Evolutionary conservation across 2,329 filamentous ascomycete genomes (phyloP).

Genomic region (Cytospora chrysosperma): DNA sequence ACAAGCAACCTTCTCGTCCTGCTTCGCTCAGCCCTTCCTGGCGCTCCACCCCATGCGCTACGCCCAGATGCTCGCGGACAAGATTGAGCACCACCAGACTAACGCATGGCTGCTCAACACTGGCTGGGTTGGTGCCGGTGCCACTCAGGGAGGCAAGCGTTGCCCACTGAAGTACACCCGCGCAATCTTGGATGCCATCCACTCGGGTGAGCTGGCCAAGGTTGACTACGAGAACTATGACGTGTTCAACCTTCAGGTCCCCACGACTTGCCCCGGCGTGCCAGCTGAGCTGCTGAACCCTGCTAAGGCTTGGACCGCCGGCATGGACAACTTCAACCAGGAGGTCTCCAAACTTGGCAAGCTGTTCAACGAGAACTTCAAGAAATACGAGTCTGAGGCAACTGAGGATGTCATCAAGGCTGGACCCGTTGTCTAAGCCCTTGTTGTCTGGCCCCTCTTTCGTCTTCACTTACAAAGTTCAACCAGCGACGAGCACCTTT

Average conservation of each 20-base stretch:
- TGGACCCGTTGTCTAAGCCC: constrained; percentile 45
- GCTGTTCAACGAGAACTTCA: constrained; percentile 96
- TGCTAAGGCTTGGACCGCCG: constrained; percentile 84
- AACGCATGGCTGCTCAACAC: constrained; percentile 99
- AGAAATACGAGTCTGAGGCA: constrained; percentile 87
- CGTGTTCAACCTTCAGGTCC: constrained; percentile 95
- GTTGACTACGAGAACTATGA: constrained; percentile 93
- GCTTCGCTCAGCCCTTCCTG: constrained; percentile 98
- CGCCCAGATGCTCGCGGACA: constrained; percentile 96
- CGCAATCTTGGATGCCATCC: constrained; percentile 96
- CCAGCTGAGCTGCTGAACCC: constrained; percentile 94
- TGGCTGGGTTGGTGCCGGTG: constrained; percentile 92
- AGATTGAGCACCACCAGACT: constrained; percentile 92
- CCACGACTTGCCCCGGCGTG: constrained; percentile 84
- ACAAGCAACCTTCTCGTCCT: constrained; percentile 97
- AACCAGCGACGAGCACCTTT: not conserved
- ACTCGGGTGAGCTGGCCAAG: constrained; percentile 92
- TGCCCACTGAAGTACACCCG: constrained; percentile 99
- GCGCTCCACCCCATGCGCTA: constrained; percentile 99
- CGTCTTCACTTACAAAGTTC: not conserved
- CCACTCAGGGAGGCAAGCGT: constrained; percentile 88
- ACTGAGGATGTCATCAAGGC: constrained; percentile 75
- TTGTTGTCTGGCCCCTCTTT: not conserved
- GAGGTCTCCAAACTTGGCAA: constrained; percentile 89
- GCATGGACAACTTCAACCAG: constrained; percentile 74